Conservation (phyloP, 306 rosid species). For the Senna tora region DNA sequence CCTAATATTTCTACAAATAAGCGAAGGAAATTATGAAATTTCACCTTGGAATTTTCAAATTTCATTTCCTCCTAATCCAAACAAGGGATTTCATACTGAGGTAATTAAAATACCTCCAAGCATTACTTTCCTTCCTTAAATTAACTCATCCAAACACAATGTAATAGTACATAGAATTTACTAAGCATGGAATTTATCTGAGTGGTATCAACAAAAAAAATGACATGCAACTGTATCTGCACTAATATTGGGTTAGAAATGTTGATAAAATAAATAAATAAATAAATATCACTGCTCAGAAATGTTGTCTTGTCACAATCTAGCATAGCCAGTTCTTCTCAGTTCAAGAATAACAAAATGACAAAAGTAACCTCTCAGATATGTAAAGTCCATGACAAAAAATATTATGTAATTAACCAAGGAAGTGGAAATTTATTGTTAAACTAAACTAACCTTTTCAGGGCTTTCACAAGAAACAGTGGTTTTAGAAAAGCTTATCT, state of each 20-base stretch:
- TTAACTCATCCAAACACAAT: no score
- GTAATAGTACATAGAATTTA: not conserved
- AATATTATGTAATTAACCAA: constrained; percentile 26
- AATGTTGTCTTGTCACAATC: constrained; percentile 18
- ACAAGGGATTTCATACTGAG: no score
- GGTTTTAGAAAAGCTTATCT: constrained; percentile 57
- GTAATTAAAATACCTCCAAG: no score
- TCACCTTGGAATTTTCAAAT: no score
- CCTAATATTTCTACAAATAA: no score
- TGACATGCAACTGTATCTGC: constrained; percentile 7
- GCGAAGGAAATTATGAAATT: no score
- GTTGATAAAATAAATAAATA: no score
- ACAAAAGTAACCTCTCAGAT: constrained; percentile 9
- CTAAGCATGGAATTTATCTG: not conserved
- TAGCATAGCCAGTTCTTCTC: constrained; percentile 24
- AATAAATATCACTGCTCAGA: not conserved
- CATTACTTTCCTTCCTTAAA: no score
- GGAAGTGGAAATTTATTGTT: constrained; percentile 31
- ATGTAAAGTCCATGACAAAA: constrained; percentile 3
- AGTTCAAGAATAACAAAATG: constrained; percentile 23
- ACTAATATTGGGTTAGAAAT: constrained; percentile 13
- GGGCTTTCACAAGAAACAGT: constrained; percentile 54
- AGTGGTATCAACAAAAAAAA: constrained; percentile 20
- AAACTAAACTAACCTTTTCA: constrained; percentile 67
- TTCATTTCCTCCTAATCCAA: no score